These are phyloP conservation scores for Houttuynia cordata DNA, from an alignment of 164 flowering plant species.

Conservation along the genomic window DNA sequence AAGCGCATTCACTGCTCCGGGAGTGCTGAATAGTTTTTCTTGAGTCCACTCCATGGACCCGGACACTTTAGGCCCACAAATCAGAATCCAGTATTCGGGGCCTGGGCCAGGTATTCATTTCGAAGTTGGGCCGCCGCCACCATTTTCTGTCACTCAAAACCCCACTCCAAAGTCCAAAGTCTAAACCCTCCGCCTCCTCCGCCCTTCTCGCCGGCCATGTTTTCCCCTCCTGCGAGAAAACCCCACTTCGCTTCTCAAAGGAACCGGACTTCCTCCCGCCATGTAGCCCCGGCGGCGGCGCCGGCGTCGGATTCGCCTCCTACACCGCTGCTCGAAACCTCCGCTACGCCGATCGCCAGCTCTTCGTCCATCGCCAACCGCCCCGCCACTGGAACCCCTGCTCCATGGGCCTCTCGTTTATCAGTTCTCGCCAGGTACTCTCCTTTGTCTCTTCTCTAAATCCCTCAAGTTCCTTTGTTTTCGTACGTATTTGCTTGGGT, in stretches of 20 bases:
- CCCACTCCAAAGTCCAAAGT: too few species aligned
- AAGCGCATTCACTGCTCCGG: too few species aligned
- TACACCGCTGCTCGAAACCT: conserved; percentile 30
- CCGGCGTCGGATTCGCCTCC: conserved; percentile 22
- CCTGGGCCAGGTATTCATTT: too few species aligned
- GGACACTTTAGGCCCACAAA: too few species aligned
- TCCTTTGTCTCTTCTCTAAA: background rate
- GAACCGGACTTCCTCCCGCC: conserved; percentile 13
- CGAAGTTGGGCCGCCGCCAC: too few species aligned
- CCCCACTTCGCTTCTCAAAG: conserved; percentile 26
- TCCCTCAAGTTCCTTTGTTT: background rate
- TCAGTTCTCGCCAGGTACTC: conserved; percentile 72
- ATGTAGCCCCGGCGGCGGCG: background rate
- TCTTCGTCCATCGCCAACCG: conserved; percentile 40
- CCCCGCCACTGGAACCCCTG: conserved; percentile 78
- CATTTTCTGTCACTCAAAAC: too few species aligned
- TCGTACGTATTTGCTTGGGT: too few species aligned
- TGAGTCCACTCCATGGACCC: too few species aligned
- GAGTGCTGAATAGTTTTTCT: too few species aligned
- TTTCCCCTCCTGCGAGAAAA: conserved; percentile 19
- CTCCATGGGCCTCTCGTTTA: conserved; percentile 86
- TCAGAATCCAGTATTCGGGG: too few species aligned
- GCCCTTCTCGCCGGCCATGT: conserved; percentile 53
- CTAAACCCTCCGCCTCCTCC: too few species aligned
- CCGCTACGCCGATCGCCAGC: conserved; percentile 10